Percentiles rank a stretch among this genome's conserved stretches.
phyloP scores from a whole-genome alignment of 1,284 basidiomycete species.

The Papiliotrema flavescens region DNA sequence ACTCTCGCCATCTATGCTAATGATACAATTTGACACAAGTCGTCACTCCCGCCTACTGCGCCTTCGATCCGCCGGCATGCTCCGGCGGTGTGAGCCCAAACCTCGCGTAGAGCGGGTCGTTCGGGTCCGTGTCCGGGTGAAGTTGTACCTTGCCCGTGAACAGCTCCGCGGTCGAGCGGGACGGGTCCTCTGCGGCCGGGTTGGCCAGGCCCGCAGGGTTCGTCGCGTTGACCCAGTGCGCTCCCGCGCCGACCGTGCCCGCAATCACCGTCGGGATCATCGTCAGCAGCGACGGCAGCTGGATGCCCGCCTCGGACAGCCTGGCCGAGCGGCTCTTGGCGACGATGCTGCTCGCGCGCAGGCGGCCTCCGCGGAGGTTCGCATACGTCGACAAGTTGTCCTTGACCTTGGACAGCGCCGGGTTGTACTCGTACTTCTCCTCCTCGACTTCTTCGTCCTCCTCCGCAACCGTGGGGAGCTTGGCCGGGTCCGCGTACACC shows the following conservation, averaged over 20 bases:
- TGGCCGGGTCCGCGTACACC: constrained; percentile 65
- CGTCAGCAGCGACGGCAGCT: constrained; percentile 63
- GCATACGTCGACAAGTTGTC: constrained; percentile 80
- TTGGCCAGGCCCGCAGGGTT: constrained; percentile 26
- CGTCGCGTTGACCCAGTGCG: constrained; percentile 34
- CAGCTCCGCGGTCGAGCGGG: constrained; percentile 37
- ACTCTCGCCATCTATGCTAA: too few relatives aligned
- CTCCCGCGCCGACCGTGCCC: constrained; percentile 75
- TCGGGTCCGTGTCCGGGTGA: constrained; percentile 70
- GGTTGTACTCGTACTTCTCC: constrained; percentile 42
- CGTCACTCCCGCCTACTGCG: too few relatives aligned
- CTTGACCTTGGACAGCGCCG: constrained; percentile 60
- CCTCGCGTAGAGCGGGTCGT: constrained; percentile 37
- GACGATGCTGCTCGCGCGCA: constrained; percentile 67
- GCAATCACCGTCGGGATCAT: constrained; percentile 86
- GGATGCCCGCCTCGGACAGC: constrained; percentile 53
- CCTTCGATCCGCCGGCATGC: too few relatives aligned
- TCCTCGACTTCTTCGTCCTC: constrained; percentile 55
- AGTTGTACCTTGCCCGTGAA: constrained; percentile 69
- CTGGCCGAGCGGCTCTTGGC: constrained; percentile 66
- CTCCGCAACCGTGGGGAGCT: constrained; percentile 62
- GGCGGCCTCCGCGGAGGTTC: constrained; percentile 76
- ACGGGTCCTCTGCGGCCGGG: constrained; percentile 38
- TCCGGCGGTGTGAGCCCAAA: constrained; percentile 1
- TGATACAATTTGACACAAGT: too few relatives aligned